phyloP scores from a whole-genome alignment of 306 rosid species.

The Citrullus colocynthis region DNA sequence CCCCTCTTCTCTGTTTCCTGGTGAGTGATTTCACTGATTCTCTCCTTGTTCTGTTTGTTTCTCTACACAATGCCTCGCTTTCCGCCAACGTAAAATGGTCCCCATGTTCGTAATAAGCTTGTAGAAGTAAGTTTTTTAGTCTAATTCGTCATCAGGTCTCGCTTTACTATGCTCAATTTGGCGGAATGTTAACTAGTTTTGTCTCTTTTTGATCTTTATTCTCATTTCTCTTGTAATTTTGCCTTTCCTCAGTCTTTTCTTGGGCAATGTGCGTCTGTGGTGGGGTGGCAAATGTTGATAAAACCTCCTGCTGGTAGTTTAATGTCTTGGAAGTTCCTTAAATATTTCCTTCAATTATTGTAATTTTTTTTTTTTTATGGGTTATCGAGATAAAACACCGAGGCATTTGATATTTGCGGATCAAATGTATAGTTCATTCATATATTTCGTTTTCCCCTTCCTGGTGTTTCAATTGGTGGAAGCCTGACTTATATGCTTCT shows the following conservation, averaged over 20 bases:
- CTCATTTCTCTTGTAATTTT: neutral
- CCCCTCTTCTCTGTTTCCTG: neutral
- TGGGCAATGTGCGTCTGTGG: neutral
- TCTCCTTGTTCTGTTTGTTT: neutral
- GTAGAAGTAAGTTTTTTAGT: neutral
- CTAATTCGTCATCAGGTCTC: neutral
- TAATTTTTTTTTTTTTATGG: neutral
- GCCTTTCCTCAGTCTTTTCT: neutral
- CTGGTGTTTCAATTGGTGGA: neutral
- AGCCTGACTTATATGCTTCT: conserved; percentile 1
- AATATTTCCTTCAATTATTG: neutral
- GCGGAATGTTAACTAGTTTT: neutral
- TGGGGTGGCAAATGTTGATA: neutral
- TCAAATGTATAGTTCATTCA: neutral
- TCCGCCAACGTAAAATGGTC: neutral
- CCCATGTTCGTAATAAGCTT: neutral
- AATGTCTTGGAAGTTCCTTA: neutral
- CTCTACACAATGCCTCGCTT: neutral
- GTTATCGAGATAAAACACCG: neutral
- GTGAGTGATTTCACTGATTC: neutral
- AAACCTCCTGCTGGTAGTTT: neutral
- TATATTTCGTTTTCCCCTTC: neutral
- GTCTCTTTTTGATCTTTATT: neutral
- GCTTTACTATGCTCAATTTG: neutral
- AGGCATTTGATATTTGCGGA: neutral